Percentiles rank a stretch among this genome's conserved stretches.
phyloP scores from a whole-genome alignment of 176 grass and related monocot species.

The Coix lacrymajobi region DNA sequence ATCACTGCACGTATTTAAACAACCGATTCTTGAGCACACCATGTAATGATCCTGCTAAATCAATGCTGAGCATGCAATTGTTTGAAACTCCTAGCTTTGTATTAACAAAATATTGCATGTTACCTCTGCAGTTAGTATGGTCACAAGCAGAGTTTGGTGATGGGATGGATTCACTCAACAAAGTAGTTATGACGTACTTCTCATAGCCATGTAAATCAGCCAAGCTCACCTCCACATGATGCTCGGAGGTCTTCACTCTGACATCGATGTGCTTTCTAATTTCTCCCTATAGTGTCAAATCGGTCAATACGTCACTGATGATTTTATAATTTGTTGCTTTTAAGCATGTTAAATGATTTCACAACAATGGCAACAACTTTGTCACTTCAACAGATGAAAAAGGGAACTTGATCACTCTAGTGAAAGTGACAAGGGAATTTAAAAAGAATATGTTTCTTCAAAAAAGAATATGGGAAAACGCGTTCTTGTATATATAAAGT shows the following conservation, averaged over 20 bases:
- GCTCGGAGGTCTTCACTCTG: slow-evolving; percentile 38
- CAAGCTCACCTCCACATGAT: slow-evolving; percentile 69
- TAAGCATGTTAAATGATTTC: too few species aligned
- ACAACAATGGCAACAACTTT: background rate
- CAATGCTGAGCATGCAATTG: background rate
- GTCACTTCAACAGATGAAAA: background rate
- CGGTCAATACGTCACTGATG: background rate
- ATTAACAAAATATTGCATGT: background rate
- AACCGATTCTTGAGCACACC: background rate
- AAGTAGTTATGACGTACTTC: slow-evolving; percentile 57
- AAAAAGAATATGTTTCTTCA: too few species aligned
- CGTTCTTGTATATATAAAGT: background rate
- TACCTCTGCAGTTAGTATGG: slow-evolving; percentile 51
- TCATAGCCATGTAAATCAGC: slow-evolving; percentile 62
- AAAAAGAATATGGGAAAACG: background rate
- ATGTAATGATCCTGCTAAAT: background rate
- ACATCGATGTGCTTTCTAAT: slow-evolving; percentile 45
- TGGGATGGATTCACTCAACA: slow-evolving; percentile 45
- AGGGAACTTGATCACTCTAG: background rate
- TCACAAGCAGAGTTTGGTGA: slow-evolving; percentile 29
- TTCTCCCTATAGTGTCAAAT: slow-evolving; percentile 42
- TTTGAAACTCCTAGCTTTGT: background rate
- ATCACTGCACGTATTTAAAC: slow-evolving; percentile 30
- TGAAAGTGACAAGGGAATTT: background rate
- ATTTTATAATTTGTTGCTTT: background rate